A percentile compares a stretch with the other conserved stretches of the same genome.
phyloP scores from a whole-genome alignment of 2,329 filamentous ascomycete genomes.

The Gremmenia infestans region DNA sequence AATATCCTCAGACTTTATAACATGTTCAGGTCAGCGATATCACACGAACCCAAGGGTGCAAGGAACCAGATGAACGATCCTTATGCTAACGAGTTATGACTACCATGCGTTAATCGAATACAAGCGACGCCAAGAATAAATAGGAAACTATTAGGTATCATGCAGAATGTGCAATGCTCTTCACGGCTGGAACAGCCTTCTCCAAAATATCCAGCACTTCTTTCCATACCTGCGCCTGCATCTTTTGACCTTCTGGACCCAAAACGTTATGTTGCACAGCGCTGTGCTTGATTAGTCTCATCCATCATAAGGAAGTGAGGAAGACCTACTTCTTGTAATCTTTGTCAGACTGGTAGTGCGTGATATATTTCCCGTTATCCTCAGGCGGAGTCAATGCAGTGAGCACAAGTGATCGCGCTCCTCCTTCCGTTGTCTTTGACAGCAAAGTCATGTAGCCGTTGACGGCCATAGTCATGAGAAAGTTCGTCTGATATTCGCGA shows the following conservation, averaged over 20 bases:
- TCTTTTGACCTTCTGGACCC: conserved; percentile 20
- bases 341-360: conserved; percentile 20
- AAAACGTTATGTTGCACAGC: conserved; percentile 19
- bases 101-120: too few species aligned
- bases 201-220: conserved; percentile 22
- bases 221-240: conserved; percentile 25
- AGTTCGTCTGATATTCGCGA: conserved; percentile 18
- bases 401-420: conserved; percentile 28
- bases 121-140: background rate
- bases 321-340: conserved; percentile 23
- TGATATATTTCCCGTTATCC: conserved; percentile 26
- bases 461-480: conserved; percentile 8
- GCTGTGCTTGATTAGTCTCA: conserved; percentile 11
- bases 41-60: background rate
- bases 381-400: conserved; percentile 23
- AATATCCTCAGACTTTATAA: too few species aligned
- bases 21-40: too few species aligned
- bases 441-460: conserved; percentile 15
- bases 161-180: conserved; percentile 10
- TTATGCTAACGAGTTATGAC: too few species aligned
- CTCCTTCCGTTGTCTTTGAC: conserved; percentile 29
- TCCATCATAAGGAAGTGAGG: background rate
- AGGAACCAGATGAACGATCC: background rate
- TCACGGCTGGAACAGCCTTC: conserved; percentile 19
- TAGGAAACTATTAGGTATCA: background rate